Evolutionary conservation across 2,329 filamentous ascomycete species (phyloP).

Genomic region (Colletotrichum plurivorum): DNA sequence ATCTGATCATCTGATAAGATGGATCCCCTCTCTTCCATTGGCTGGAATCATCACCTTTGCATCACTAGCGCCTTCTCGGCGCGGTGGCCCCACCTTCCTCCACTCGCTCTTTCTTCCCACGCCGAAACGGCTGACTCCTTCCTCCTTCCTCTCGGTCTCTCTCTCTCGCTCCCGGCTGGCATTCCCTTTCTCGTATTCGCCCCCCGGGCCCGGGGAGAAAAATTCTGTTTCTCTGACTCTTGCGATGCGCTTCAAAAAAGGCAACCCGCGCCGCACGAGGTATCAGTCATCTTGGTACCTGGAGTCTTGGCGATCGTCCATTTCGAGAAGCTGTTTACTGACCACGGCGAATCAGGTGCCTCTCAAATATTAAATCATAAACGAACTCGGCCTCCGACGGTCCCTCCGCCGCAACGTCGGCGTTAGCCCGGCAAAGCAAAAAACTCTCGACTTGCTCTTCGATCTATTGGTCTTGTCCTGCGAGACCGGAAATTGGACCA

Average conservation of each 20-base stretch:
- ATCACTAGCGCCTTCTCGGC: slow-evolving; percentile 34
- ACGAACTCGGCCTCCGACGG: slow-evolving; percentile 25
- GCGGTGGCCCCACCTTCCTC: slow-evolving; percentile 8
- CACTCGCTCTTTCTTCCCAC: slow-evolving; percentile 3
- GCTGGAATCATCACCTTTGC: slow-evolving; percentile 19
- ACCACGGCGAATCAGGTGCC: slow-evolving; percentile 9
- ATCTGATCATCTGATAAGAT: slow-evolving; percentile 44
- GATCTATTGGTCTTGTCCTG: not conserved
- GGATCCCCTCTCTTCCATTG: slow-evolving; percentile 28
- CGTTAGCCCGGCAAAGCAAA: slow-evolving; percentile 18
- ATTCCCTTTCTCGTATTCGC: slow-evolving; percentile 20
- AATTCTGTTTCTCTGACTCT: slow-evolving; percentile 8
- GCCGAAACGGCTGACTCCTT: slow-evolving; percentile 7
- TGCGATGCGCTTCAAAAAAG: not conserved
- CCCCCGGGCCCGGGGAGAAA: slow-evolving; percentile 8
- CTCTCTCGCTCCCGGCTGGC: too few relatives aligned
- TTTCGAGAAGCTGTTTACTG: slow-evolving; percentile 2
- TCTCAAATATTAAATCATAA: not conserved
- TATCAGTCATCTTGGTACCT: slow-evolving; percentile 14
- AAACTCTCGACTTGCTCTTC: not conserved
- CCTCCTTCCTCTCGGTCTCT: slow-evolving; percentile 11
- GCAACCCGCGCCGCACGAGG: slow-evolving; percentile 15
- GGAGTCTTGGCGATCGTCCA: slow-evolving; percentile 23
- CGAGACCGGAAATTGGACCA: slow-evolving; percentile 25
- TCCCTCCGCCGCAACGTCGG: slow-evolving; percentile 20